Base-by-base conservation (phyloP, 2,329 filamentous ascomycete species). In the Penicillium freii region DNA sequence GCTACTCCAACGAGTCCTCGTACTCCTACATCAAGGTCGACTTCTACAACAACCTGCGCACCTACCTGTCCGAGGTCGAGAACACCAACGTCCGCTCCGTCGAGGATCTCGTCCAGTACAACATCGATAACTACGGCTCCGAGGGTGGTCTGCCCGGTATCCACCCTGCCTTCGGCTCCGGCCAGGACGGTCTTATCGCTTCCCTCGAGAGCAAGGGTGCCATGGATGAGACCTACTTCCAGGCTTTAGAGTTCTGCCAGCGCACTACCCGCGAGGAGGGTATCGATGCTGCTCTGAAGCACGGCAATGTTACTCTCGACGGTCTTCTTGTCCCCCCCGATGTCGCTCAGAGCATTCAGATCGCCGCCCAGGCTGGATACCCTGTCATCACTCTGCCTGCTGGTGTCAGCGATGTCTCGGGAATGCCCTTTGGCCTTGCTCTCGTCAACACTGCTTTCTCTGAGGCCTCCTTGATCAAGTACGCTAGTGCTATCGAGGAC, bases 361-460 rank as follows among this genome's bases (percentile, higher is more conserved):
- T 90, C 58, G 86, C 87, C 0, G 89, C 89, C 0, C 87, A 91
- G 73, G 89, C 89, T 5, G 88, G 88, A 0, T 92, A 91, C 67
- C 89, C 88, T 0, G 81, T 89, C 68, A 79, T 91, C 50, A 90
- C 88, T 0, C 69, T 92, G 1, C 89, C 89, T 0, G 85, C 81
- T 0, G 86, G 86, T 1, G 75, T 84, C 6, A 78, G 82, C 62
- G 63, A 72, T 9, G 73, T 61, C 13, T 81, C 80, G 4, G 83
- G 84, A 7, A 86, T 87, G 82, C 84, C 84, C 0, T 86, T 85
- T 60, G 84, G 85, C 1, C 69, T 88, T 27, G 83, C 78, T 0
- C 75, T 88, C 4, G 80, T 84, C 76, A 71, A 84, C 51, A 87
- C 84, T 1, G 86, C 85, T 0, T 88, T 82, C 78, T 80, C 77